Evolutionary conservation across 331 rosid genomes (phyloP).

Genomic region (Acacia pycnantha): DNA sequence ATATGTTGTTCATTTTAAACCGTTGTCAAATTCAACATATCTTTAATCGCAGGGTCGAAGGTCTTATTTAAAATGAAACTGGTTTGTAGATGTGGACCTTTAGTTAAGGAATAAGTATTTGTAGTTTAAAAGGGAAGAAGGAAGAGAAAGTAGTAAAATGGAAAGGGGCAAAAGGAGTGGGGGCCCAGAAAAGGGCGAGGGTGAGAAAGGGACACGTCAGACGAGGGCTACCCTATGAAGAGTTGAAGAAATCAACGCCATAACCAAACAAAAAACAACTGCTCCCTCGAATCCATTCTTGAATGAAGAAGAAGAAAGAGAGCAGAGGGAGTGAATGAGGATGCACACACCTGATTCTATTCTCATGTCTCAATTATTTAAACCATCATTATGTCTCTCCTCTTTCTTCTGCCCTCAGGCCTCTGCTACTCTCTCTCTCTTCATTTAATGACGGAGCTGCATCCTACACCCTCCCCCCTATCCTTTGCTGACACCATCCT

Average conservation of each 20-base stretch:
- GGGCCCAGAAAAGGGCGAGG: slow-evolving; percentile 45
- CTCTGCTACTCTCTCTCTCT: no score
- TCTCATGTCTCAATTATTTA: slow-evolving; percentile 42
- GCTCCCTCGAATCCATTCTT: neutral
- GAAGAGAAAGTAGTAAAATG: neutral
- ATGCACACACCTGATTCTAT: slow-evolving; percentile 47
- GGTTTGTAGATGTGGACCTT: no score
- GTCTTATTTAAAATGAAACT: no score
- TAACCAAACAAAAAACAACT: neutral
- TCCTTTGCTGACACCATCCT: no score
- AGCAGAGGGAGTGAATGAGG: slow-evolving; percentile 43
- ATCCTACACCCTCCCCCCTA: no score
- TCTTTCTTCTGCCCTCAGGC: no score
- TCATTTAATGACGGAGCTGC: no score
- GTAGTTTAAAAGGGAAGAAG: no score
- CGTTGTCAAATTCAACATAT: no score
- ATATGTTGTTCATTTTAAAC: no score
- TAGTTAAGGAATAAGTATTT: no score
- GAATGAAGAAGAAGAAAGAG: neutral
- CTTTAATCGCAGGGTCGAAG: no score
- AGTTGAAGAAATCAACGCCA: neutral
- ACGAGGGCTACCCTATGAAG: slow-evolving; percentile 36
- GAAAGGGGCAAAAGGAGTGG: neutral
- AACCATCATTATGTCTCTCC: slow-evolving; percentile 36
- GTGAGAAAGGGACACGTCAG: slow-evolving; percentile 59